phyloP scores from a whole-genome alignment of 495 filamentous ascomycete genomes.

The Trichocladium uniseriatum region DNA sequence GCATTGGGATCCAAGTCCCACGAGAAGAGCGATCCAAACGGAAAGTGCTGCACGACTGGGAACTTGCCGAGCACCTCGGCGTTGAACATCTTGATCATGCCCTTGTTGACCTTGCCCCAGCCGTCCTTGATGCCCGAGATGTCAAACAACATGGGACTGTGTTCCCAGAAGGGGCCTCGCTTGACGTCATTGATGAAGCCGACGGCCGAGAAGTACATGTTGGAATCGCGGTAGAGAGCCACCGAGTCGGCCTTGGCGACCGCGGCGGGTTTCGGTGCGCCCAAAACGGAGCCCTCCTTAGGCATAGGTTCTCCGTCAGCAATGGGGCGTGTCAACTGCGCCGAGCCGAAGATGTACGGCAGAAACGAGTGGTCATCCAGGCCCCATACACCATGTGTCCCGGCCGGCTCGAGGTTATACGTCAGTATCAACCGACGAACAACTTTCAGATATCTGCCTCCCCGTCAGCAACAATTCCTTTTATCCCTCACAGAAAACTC shows the following conservation, averaged over 20 bases:
- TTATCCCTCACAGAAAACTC: conserved; percentile 22
- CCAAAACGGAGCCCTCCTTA: conserved; percentile 61
- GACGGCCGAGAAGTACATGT: conserved; percentile 97
- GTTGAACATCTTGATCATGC: conserved; percentile 97
- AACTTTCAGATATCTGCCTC: conserved; percentile 62
- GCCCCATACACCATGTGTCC: conserved; percentile 93
- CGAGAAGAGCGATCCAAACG: conserved; percentile 78
- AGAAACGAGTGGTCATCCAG: conserved; percentile 94
- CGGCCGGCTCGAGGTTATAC: conserved; percentile 93
- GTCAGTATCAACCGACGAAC: conserved; percentile 77
- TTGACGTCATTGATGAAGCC: conserved; percentile 99
- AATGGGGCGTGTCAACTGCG: conserved; percentile 74
- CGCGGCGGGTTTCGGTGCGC: conserved; percentile 59
- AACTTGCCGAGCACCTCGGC: conserved; percentile 89
- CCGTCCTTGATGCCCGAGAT: conserved; percentile 82
- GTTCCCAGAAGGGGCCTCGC: conserved; percentile 95
- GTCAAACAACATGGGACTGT: conserved; percentile 90
- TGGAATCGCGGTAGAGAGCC: conserved; percentile 55
- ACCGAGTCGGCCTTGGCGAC: conserved; percentile 60
- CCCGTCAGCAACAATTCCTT: not conserved
- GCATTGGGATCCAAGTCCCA: conserved; percentile 71
- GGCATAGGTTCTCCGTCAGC: conserved; percentile 52
- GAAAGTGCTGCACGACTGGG: conserved; percentile 95
- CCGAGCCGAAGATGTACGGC: conserved; percentile 94
- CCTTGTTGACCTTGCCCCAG: conserved; percentile 99